These are phyloP conservation scores for Gardenia jasminoides DNA, from an alignment of 257 asterid genomes.

Conservation along the genomic window DNA sequence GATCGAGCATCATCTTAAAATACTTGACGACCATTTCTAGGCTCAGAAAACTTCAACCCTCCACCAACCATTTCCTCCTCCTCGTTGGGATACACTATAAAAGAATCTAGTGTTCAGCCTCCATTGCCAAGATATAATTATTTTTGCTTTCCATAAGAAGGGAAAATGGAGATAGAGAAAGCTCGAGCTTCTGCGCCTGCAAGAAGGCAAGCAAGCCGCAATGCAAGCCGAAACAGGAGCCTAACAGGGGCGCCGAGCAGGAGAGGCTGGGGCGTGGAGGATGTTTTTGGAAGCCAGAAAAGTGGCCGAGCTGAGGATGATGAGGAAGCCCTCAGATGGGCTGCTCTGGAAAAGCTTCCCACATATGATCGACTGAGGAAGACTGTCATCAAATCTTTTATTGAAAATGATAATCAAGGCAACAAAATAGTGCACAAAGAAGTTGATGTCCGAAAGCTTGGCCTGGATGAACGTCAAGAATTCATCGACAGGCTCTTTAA, in stretches of 20 bases:
- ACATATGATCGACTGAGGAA: conserved; percentile 75
- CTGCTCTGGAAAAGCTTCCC: conserved; percentile 81
- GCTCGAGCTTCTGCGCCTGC: too few species aligned
- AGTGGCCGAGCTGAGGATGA: conserved; percentile 62
- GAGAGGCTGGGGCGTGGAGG: conserved; percentile 55
- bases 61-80: background rate
- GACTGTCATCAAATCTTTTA: conserved; percentile 46
- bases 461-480: conserved; percentile 38
- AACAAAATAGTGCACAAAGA: conserved; percentile 30
- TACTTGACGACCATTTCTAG: background rate
- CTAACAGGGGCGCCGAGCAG: conserved; percentile 28
- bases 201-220: background rate
- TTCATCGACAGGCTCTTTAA: conserved; percentile 49
- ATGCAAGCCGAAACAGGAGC: conserved; percentile 40
- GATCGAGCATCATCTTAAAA: background rate
- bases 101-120: background rate
- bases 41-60: background rate
- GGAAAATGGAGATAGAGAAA: background rate
- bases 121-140: background rate
- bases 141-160: background rate
- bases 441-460: conserved; percentile 48
- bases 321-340: conserved; percentile 89
- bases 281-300: conserved; percentile 32
- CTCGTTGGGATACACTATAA: background rate
- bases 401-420: conserved; percentile 24